Evolutionary conservation across 208 protist species (phyloP).

Genomic region (Wallacemonas sp.): DNA sequence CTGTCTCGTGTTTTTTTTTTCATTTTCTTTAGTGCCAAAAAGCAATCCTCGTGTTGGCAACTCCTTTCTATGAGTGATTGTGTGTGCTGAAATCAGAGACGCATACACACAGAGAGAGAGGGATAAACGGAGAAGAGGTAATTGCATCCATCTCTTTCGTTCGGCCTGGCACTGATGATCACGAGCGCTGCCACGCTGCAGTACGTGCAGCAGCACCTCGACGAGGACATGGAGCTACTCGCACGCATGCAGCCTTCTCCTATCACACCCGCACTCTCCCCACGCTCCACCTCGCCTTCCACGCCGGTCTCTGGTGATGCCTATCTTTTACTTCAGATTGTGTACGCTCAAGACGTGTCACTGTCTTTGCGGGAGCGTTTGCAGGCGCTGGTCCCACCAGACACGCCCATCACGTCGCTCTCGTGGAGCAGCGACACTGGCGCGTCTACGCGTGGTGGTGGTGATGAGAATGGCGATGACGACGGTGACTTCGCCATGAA

Average conservation of each 20-base stretch:
- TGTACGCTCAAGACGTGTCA: slow-evolving; percentile 55
- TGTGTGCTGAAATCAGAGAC: too few species aligned
- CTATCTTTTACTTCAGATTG: slow-evolving; percentile 55
- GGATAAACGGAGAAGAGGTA: not conserved
- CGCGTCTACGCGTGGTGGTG: not conserved
- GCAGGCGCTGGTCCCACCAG: slow-evolving; percentile 31
- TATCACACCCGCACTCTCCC: slow-evolving; percentile 20
- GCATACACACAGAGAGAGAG: slow-evolving; percentile 3
- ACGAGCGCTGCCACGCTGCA: slow-evolving; percentile 16
- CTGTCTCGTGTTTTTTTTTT: not conserved
- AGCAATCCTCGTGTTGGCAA: not conserved
- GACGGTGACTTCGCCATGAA: not conserved
- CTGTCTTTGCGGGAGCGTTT: slow-evolving; percentile 52
- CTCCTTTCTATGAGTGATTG: too few species aligned
- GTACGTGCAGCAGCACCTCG: slow-evolving; percentile 43
- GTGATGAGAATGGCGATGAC: not conserved
- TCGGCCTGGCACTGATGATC: not conserved
- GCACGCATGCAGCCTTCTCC: slow-evolving; percentile 16
- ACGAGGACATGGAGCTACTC: slow-evolving; percentile 53
- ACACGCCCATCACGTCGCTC: not conserved
- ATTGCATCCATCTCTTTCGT: too few species aligned
- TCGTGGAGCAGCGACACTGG: slow-evolving; percentile 2
- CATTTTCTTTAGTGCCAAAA: too few species aligned
- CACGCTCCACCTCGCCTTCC: not conserved
- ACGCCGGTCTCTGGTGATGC: not conserved